phyloP scores from a whole-genome alignment of 2,329 filamentous ascomycete genomes.

The Aspergillus brunneoviolaceus region DNA sequence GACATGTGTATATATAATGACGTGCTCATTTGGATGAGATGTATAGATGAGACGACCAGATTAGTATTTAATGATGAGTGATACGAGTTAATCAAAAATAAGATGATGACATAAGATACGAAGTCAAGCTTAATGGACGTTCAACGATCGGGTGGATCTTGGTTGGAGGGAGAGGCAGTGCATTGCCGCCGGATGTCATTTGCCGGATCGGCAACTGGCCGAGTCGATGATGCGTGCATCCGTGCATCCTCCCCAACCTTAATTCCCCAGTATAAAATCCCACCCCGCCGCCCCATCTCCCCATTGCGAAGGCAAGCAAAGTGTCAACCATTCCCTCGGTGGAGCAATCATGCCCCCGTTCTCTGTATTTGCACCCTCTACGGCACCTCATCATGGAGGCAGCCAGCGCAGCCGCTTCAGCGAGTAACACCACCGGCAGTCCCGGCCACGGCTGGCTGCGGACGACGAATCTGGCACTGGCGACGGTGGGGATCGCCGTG shows the following conservation, averaged over 20 bases:
- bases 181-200: not conserved
- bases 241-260: not conserved
- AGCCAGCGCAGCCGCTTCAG: not conserved
- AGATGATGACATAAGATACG: not conserved
- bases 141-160: too few relatives aligned
- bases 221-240: not conserved
- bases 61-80: not conserved
- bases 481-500: constrained; percentile 11
- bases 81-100: not conserved
- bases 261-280: not conserved
- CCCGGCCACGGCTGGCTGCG: not conserved
- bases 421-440: not conserved
- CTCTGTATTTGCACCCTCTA: not conserved
- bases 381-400: constrained; percentile 3
- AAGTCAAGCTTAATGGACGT: not conserved
- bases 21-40: not conserved
- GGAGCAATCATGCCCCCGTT: not conserved
- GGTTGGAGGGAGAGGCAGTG: too few relatives aligned
- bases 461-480: constrained; percentile 11
- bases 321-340: not conserved
- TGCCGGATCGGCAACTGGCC: not conserved
- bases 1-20: not conserved
- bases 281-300: too few relatives aligned
- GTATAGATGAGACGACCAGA: not conserved
- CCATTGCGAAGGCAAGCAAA: not conserved